phyloP scores from a whole-genome alignment of 805 yeast species.

The Hanseniaspora nectarophila region DNA sequence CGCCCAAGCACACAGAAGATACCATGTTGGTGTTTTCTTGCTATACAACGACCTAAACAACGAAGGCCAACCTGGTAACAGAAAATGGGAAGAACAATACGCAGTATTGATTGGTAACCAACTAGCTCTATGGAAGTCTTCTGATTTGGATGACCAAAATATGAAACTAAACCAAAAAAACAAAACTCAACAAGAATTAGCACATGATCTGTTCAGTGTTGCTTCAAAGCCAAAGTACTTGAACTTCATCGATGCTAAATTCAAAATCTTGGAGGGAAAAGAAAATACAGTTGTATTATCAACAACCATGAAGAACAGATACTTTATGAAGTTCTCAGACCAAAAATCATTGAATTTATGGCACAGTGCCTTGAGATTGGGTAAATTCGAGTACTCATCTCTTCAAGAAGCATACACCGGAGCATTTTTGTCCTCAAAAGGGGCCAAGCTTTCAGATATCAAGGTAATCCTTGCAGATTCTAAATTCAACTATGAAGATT shows the following conservation, averaged over 20 bases:
- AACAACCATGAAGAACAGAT: constrained; percentile 84
- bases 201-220: constrained; percentile 41
- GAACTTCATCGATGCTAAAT: constrained; percentile 80
- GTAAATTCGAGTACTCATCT: constrained; percentile 67
- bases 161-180: constrained; percentile 28
- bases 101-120: constrained; percentile 87
- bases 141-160: constrained; percentile 40
- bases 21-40: constrained; percentile 66
- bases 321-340: constrained; percentile 63
- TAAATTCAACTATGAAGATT: constrained; percentile 77
- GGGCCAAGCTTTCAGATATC: constrained; percentile 76
- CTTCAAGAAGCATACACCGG: constrained; percentile 96
- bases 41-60: constrained; percentile 59
- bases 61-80: constrained; percentile 75
- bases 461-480: constrained; percentile 74
- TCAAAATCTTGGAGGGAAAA: constrained; percentile 51
- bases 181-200: constrained; percentile 32
- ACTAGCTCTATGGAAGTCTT: constrained; percentile 84
- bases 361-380: constrained; percentile 72
- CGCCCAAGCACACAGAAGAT: constrained; percentile 64
- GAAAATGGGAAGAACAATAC: constrained; percentile 86
- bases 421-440: constrained; percentile 82
- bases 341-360: constrained; percentile 55
- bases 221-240: constrained; percentile 71
- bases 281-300: constrained; percentile 68